These are phyloP conservation scores for Calonectria fujianensis DNA, from an alignment of 2,329 filamentous ascomycete genomes.

Conservation along the genomic window DNA sequence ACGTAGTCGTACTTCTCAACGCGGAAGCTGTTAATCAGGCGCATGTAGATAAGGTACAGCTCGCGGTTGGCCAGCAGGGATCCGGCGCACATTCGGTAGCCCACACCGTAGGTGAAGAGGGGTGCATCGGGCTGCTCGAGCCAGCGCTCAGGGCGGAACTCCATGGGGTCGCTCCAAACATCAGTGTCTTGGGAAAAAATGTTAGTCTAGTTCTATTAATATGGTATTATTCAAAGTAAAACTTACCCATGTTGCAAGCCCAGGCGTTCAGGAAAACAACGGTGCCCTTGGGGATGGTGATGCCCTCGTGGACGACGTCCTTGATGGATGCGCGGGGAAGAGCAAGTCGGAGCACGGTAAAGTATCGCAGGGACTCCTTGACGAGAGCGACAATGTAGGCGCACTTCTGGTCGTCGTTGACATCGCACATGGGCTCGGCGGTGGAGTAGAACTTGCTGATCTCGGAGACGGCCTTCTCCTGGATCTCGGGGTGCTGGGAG, in stretches of 20 bases:
- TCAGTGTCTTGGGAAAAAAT: conserved; percentile 33
- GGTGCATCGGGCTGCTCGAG: conserved; percentile 74
- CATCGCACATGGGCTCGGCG: conserved; percentile 75
- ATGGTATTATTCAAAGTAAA: too few relatives aligned
- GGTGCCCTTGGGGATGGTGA: conserved; percentile 76
- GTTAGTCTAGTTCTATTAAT: background rate
- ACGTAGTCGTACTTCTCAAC: conserved; percentile 72
- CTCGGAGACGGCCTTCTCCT: conserved; percentile 74
- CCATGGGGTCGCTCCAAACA: conserved; percentile 68
- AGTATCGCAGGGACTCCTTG: conserved; percentile 77
- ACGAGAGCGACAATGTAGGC: conserved; percentile 78
- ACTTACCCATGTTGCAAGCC: conserved; percentile 80
- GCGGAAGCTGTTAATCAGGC: conserved; percentile 77
- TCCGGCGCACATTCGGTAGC: conserved; percentile 81
- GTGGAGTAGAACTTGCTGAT: conserved; percentile 73
- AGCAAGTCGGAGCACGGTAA: conserved; percentile 77
- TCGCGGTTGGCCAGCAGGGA: conserved; percentile 75
- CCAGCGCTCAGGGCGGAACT: conserved; percentile 77
- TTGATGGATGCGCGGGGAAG: conserved; percentile 77
- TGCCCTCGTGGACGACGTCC: conserved; percentile 75
- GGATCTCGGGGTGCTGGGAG: conserved; percentile 76
- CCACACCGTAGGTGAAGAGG: conserved; percentile 79
- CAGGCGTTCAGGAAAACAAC: conserved; percentile 80
- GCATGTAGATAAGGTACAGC: conserved; percentile 78
- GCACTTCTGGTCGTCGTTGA: conserved; percentile 78